phyloP scores from a whole-genome alignment of 2,329 filamentous ascomycete genomes.

The Nemania sp. region DNA sequence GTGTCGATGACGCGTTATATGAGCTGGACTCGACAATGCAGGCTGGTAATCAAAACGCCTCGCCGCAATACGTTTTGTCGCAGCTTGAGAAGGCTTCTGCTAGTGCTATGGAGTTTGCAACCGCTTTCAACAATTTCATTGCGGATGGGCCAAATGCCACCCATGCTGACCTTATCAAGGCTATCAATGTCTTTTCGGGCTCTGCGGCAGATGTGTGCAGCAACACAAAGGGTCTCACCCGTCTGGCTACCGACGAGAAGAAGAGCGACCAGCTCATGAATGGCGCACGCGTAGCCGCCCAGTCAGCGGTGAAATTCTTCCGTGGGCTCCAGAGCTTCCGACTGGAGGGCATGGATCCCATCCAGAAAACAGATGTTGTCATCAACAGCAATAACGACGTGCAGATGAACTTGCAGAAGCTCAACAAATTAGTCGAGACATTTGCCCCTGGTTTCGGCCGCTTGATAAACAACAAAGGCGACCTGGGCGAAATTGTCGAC shows the following conservation, averaged over 20 bases:
- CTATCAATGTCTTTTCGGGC: slow-evolving; percentile 86
- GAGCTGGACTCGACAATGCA: slow-evolving; percentile 98
- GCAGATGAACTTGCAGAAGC: slow-evolving; percentile 87
- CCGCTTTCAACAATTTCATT: slow-evolving; percentile 97
- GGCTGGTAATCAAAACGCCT: slow-evolving; percentile 97
- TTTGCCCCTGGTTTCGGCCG: slow-evolving; percentile 89
- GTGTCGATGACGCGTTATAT: slow-evolving; percentile 95
- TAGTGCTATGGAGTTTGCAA: slow-evolving; percentile 95
- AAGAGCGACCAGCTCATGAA: slow-evolving; percentile 85
- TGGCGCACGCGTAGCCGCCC: slow-evolving; percentile 81
- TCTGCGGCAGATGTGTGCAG: slow-evolving; percentile 91
- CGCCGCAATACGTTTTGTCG: slow-evolving; percentile 90
- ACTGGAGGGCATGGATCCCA: slow-evolving; percentile 83
- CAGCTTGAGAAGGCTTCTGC: slow-evolving; percentile 97
- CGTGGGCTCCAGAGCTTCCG: slow-evolving; percentile 91
- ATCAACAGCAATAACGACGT: slow-evolving; percentile 98
- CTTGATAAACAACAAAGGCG: slow-evolving; percentile 76
- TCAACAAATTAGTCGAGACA: slow-evolving; percentile 90
- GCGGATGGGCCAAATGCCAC: slow-evolving; percentile 91
- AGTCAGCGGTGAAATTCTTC: slow-evolving; percentile 92
- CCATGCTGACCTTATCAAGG: slow-evolving; percentile 89
- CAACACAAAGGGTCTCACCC: slow-evolving; percentile 93
- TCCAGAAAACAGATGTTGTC: slow-evolving; percentile 95
- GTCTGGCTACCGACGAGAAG: slow-evolving; percentile 93
- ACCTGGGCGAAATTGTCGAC: slow-evolving; percentile 92